phyloP scores from a whole-genome alignment of 257 asterid species.

The Capsicum rhomboideum region DNA sequence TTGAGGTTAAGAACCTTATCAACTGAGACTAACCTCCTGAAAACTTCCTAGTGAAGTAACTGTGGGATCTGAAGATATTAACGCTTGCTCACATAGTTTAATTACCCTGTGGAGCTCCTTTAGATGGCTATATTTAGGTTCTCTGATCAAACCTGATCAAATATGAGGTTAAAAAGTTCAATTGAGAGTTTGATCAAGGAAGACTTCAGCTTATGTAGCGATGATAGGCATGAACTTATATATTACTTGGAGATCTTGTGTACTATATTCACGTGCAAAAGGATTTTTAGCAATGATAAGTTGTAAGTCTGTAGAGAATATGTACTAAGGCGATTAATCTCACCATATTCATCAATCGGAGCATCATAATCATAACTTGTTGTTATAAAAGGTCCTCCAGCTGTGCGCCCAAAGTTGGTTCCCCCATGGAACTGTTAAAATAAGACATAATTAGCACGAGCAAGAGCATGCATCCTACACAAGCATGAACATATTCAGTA shows the following conservation, averaged over 20 bases:
- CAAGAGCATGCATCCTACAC: neutral
- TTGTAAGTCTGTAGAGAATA: neutral
- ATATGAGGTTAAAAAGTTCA: neutral
- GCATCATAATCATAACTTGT: slow-evolving; percentile 78
- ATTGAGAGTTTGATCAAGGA: neutral
- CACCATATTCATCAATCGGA: slow-evolving; percentile 70
- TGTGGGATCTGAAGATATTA: slow-evolving; percentile 41
- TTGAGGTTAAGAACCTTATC: neutral
- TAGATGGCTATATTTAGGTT: slow-evolving; percentile 61
- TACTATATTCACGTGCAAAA: neutral
- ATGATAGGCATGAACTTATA: neutral
- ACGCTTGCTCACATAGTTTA: slow-evolving; percentile 46
- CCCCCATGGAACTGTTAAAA: slow-evolving; percentile 61
- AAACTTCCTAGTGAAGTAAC: slow-evolving; percentile 37
- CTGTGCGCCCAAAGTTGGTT: slow-evolving; percentile 71
- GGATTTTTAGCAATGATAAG: neutral
- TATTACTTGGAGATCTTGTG: neutral
- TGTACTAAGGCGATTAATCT: neutral
- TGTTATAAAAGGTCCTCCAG: slow-evolving; percentile 65
- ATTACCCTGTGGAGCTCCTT: slow-evolving; percentile 63
- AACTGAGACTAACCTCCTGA: slow-evolving; percentile 31
- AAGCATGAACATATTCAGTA: neutral
- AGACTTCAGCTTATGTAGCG: neutral
- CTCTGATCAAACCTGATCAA: slow-evolving; percentile 44
- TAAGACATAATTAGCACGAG: neutral